These are phyloP conservation scores for Tetrapisispora pingtungensis DNA, from an alignment of 805 yeast species.

Conservation along the genomic window DNA sequence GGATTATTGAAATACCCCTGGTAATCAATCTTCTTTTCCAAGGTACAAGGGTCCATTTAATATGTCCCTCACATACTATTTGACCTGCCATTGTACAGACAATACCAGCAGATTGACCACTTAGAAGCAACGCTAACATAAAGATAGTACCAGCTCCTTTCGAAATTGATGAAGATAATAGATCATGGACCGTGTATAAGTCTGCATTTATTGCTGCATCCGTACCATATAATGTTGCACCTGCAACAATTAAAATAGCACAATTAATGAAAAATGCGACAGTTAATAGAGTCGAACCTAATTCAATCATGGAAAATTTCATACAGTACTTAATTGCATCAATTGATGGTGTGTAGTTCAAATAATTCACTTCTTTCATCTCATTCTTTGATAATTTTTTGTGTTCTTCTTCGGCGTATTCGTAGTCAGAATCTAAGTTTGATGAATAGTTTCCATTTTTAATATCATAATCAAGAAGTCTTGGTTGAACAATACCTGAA, in stretches of 20 bases:
- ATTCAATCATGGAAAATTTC: slow-evolving; percentile 62
- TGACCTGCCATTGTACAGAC: slow-evolving; percentile 93
- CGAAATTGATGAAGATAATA: slow-evolving; percentile 52
- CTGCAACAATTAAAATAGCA: slow-evolving; percentile 74
- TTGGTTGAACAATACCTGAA: slow-evolving; percentile 76
- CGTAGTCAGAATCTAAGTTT: slow-evolving; percentile 9
- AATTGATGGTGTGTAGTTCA: slow-evolving; percentile 55
- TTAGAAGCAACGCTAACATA: slow-evolving; percentile 71
- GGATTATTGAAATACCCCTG: slow-evolving; percentile 67
- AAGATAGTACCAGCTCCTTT: slow-evolving; percentile 75
- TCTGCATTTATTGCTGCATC: slow-evolving; percentile 73
- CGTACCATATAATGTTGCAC: slow-evolving; percentile 61
- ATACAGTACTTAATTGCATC: slow-evolving; percentile 65
- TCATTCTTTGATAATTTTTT: slow-evolving; percentile 13
- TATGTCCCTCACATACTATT: slow-evolving; percentile 83
- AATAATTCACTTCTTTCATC: slow-evolving; percentile 33
- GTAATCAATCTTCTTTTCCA: slow-evolving; percentile 74
- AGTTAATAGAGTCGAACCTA: slow-evolving; percentile 59
- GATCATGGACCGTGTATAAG: slow-evolving; percentile 61
- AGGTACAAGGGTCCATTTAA: slow-evolving; percentile 72
- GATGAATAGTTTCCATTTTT: slow-evolving; percentile 40
- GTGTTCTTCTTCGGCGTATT: neutral
- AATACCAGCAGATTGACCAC: slow-evolving; percentile 87
- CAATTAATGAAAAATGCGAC: slow-evolving; percentile 82
- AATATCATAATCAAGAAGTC: slow-evolving; percentile 65